Conservation (phyloP, 164 flowering plant species). For the Sedum album region DNA sequence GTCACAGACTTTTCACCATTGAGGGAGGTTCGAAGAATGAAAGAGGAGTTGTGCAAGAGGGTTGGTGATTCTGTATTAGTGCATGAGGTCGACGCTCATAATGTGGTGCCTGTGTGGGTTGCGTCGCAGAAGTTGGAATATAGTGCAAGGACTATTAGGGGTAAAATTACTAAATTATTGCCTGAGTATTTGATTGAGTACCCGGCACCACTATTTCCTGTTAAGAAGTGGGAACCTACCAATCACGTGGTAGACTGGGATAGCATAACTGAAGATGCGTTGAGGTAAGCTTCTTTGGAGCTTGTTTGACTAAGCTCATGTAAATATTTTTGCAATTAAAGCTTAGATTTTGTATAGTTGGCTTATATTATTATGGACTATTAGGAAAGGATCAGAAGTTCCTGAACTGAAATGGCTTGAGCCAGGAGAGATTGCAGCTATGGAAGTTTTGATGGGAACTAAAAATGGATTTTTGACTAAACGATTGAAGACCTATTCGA, state of each 20-base stretch:
- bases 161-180: slow-evolving; percentile 72
- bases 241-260: slow-evolving; percentile 56
- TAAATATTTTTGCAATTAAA: too few relatives aligned
- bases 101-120: slow-evolving; percentile 83
- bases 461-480: slow-evolving; percentile 39
- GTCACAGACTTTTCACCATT: slow-evolving; percentile 88
- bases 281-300: slow-evolving; percentile 39
- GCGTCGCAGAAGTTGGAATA: slow-evolving; percentile 92
- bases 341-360: not conserved
- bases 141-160: slow-evolving; percentile 70
- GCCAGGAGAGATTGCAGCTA: slow-evolving; percentile 80
- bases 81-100: slow-evolving; percentile 96
- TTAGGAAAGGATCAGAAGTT: slow-evolving; percentile 87
- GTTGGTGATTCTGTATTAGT: slow-evolving; percentile 48
- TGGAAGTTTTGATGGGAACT: slow-evolving; percentile 42
- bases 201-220: slow-evolving; percentile 37
- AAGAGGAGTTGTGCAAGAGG: slow-evolving; percentile 58
- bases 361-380: not conserved
- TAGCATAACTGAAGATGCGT: slow-evolving; percentile 41
- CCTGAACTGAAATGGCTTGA: slow-evolving; percentile 84
- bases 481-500: slow-evolving; percentile 57
- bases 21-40: slow-evolving; percentile 53
- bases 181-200: slow-evolving; percentile 73
- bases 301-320: not conserved
- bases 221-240: slow-evolving; percentile 34